Evolutionary conservation across 345 rosid species (phyloP).

Genomic region (Moringa oleifera): DNA sequence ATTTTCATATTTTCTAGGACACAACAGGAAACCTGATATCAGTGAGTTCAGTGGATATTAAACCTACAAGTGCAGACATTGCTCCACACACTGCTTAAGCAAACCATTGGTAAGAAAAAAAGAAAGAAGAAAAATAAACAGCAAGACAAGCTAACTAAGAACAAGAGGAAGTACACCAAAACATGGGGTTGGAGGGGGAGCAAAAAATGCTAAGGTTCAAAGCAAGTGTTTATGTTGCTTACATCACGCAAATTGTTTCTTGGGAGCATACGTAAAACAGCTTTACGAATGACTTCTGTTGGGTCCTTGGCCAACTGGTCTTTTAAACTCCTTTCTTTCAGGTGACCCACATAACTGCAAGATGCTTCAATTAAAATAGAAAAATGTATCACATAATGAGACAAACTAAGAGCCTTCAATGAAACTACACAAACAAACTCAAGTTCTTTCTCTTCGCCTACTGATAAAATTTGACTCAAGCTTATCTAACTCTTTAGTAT

Average conservation of each 20-base stretch:
- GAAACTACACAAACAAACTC: background rate
- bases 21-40: background rate
- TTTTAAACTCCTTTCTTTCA: slow-evolving; percentile 88
- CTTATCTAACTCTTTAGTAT: background rate
- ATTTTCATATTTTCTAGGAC: no score
- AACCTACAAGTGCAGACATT: background rate
- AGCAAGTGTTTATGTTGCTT: no score
- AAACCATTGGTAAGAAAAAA: background rate
- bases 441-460: background rate
- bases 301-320: slow-evolving; percentile 95
- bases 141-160: background rate
- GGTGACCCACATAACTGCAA: slow-evolving; percentile 77
- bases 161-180: background rate
- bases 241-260: slow-evolving; percentile 93
- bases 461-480: background rate
- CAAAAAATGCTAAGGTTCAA: background rate
- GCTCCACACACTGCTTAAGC: background rate
- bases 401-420: background rate
- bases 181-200: background rate
- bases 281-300: slow-evolving; percentile 96
- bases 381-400: slow-evolving; percentile 1
- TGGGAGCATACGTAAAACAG: slow-evolving; percentile 96
- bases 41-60: background rate
- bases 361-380: slow-evolving; percentile 5
- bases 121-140: background rate